phyloP scores from a whole-genome alignment of 805 yeast species.

The Candida nitratophila region DNA sequence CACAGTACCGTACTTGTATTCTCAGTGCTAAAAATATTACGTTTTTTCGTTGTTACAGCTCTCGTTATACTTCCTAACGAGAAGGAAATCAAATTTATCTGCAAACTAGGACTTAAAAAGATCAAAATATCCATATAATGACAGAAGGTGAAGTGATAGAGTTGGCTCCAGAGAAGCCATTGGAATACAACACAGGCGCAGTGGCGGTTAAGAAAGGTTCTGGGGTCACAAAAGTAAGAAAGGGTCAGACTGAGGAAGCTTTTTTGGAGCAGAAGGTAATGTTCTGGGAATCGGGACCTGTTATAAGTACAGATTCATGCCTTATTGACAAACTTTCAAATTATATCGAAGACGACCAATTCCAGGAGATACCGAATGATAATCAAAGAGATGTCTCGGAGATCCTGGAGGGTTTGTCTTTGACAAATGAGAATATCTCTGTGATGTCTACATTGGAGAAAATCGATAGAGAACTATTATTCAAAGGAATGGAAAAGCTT shows the following conservation, averaged over 20 bases:
- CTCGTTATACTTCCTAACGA: no score
- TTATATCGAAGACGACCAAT: slow-evolving; percentile 1
- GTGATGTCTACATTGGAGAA: slow-evolving; percentile 28
- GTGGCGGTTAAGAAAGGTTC: slow-evolving; percentile 38
- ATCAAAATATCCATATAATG: no score
- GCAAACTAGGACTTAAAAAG: no score
- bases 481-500: slow-evolving; percentile 56
- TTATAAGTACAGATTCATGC: slow-evolving; percentile 39
- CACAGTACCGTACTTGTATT: no score
- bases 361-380: slow-evolving; percentile 14
- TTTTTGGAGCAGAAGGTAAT: slow-evolving; percentile 43
- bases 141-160: not conserved
- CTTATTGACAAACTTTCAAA: slow-evolving; percentile 16
- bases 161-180: not conserved
- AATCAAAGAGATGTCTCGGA: not conserved
- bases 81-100: no score
- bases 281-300: slow-evolving; percentile 53
- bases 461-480: slow-evolving; percentile 45
- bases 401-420: not conserved
- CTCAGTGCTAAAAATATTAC: no score
- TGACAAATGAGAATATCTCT: not conserved
- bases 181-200: slow-evolving; percentile 29
- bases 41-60: no score
- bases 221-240: slow-evolving; percentile 46
- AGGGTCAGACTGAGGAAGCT: slow-evolving; percentile 65